phyloP scores from a whole-genome alignment of 169 alveolate species.

The Plasmodium malariae region DNA sequence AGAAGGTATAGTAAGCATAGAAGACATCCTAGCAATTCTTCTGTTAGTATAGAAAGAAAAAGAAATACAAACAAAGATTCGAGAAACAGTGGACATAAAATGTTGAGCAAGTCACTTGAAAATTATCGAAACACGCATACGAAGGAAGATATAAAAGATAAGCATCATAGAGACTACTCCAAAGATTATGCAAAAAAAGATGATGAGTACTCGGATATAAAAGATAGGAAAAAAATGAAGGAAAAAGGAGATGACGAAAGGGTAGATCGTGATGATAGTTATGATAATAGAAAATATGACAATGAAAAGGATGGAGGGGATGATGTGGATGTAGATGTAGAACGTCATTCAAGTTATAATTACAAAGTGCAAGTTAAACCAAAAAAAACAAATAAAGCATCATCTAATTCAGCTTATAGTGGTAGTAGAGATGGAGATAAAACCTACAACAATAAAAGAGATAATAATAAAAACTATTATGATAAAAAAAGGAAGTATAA shows the following conservation, averaged over 20 bases:
- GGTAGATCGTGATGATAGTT: neutral
- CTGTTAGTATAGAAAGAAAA: neutral
- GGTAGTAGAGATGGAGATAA: neutral
- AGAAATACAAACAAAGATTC: neutral
- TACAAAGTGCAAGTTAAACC: neutral
- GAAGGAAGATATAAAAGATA: neutral
- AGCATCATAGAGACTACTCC: neutral
- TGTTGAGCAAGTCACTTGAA: neutral
- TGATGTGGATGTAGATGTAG: slow-evolving; percentile 9
- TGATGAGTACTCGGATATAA: too few relatives aligned
- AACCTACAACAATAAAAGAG: neutral
- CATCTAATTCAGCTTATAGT: neutral
- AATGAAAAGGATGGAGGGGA: slow-evolving; percentile 26
- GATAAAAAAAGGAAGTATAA: slow-evolving; percentile 52
- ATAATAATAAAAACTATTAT: slow-evolving; percentile 22
- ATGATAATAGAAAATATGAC: slow-evolving; percentile 12
- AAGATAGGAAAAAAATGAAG: neutral
- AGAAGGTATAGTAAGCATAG: neutral
- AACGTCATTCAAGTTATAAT: neutral
- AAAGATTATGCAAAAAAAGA: slow-evolving; percentile 21
- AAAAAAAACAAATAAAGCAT: slow-evolving; percentile 7
- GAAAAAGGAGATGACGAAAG: slow-evolving; percentile 5
- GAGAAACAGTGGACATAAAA: slow-evolving; percentile 1
- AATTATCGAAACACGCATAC: neutral
- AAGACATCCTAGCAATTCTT: slow-evolving; percentile 25